phyloP scores from a whole-genome alignment of 2,329 filamentous ascomycete species.

The Aspergillus sojae region DNA sequence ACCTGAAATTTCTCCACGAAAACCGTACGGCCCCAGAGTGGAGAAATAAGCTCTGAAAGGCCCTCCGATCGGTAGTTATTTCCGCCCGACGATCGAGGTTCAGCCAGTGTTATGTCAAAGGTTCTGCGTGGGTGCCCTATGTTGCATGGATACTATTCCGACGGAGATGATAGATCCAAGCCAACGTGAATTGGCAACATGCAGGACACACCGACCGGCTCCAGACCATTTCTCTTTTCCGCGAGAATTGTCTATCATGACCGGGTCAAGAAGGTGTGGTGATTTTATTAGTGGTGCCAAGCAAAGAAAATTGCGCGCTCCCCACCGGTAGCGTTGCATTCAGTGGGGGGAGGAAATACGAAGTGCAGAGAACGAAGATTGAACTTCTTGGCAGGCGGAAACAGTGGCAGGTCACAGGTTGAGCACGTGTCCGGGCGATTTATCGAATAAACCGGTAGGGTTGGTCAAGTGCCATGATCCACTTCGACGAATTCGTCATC shows the following conservation, averaged over 20 bases:
- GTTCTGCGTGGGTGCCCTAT: not conserved
- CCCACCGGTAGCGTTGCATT: not conserved
- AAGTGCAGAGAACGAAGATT: no score
- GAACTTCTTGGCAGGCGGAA: not conserved
- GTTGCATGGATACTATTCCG: not conserved
- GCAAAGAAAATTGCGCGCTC: not conserved
- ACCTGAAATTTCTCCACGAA: not conserved
- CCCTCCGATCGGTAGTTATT: not conserved
- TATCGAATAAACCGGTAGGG: not conserved
- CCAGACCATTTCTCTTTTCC: not conserved
- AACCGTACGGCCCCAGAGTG: not conserved
- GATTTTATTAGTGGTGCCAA: not conserved
- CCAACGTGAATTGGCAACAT: not conserved
- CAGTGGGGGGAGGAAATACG: not conserved
- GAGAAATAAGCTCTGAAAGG: not conserved
- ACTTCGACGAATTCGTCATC: not conserved
- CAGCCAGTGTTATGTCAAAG: not conserved
- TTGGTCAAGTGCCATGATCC: not conserved
- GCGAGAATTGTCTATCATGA: not conserved
- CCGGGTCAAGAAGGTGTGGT: not conserved
- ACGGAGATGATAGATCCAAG: not conserved
- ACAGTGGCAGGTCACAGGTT: not conserved
- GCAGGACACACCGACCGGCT: not conserved
- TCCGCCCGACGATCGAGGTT: not conserved
- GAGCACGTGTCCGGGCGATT: not conserved